Evolutionary conservation across 768 basidiomycete species (phyloP), one percentile per base, ranked within the genome.

Genomic region (Infundibulicybe gibba): DNA sequence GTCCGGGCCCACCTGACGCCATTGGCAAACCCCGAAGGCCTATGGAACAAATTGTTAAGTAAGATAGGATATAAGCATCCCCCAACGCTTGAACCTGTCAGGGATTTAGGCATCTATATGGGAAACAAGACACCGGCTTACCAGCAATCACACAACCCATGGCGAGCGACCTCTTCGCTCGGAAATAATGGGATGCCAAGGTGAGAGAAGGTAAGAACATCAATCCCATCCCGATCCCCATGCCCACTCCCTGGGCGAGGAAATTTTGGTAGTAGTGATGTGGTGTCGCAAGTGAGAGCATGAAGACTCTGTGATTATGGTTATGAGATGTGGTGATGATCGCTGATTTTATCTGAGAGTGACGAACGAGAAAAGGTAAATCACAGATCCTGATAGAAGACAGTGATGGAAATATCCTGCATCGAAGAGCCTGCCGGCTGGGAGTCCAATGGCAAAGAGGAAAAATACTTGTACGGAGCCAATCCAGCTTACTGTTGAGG

Each of bases 381-480:
- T n/a, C 17, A 19, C 14, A 4, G 35, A 38, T 19, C 17, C 17
- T 38, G 35, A 19, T 19, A 38, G 35, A 38, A 38, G 35, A 38
- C 35, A n/a, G 35, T 14, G 35, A 14, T 38, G 14, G 10, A 74
- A 77, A 50, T 77, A 75, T 38, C 80, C 80, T 35, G 65, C 68
- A 44, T 81, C 80, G 54, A 80, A 78, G 6, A 71, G 46, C 31
- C 65, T 60, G 12, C 80, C 80, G 2, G 71, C 64, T 33, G 75
- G 43, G 34, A 75, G 62, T 2, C 79, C 79, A 20, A 68, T 60
- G 3, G 69, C 63, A 48, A 80, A 74, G 6, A 74, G 68, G 15
- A 80, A 56, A 48, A 75, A 76, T 14, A 76, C 65, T 51, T 83
- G 79, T 0, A 67, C 57, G 3, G 79, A 76, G 6, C 80, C 81